Evolutionary conservation across 1,284 basidiomycete species (phyloP), one percentile per base, ranked within the genome.

Genomic region (Singerocomus inundabilis): DNA sequence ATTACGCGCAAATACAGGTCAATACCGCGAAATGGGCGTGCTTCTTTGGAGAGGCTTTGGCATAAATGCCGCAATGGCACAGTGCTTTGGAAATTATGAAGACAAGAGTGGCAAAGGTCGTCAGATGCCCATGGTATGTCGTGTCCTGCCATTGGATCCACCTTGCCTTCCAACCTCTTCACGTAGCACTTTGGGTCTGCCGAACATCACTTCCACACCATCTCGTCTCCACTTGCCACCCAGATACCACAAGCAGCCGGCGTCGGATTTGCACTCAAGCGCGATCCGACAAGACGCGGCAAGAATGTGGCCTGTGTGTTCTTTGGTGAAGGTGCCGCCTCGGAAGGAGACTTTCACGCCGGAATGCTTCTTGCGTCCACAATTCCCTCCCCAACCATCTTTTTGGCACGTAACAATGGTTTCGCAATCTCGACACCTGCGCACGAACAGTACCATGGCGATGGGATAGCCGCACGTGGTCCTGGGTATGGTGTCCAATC

Each of bases 161-260:
- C 32, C 47, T 52, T 38, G 44, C 43, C 44, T 34, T 35, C 34
- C 44, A 34, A 52, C 29, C 29, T 32, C 39, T 39, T 52, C 41
- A 9, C 24, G 28, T 49, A 91, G 88, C 94, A 98, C 65, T 93
- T 94, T 68, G 90, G 91, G 8, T 93, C 92, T 5, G 78, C 80
- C 2, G 72, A 84, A 50, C 81, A 89, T 56, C 93, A 96, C 66
- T 96, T 96, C 67, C 91, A 95, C 69, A 93, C 91, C 28, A 95
- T 98, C 55, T 96, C 93, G 5, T 93, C 91, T 10, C 91, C 94
- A 1, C 77, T 98, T n/a, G 91, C 89, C 2, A 98, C 94, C 0
- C 94, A 98, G 71, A 93, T 98, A 56, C 95, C 94, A 0, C 93
- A 97, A 70, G 95, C 93, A 7, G 93, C 94, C 0, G 95, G 95